phyloP scores from a whole-genome alignment of 371 early-diverging fungal genomes.

The Gilbertella persicaria region DNA sequence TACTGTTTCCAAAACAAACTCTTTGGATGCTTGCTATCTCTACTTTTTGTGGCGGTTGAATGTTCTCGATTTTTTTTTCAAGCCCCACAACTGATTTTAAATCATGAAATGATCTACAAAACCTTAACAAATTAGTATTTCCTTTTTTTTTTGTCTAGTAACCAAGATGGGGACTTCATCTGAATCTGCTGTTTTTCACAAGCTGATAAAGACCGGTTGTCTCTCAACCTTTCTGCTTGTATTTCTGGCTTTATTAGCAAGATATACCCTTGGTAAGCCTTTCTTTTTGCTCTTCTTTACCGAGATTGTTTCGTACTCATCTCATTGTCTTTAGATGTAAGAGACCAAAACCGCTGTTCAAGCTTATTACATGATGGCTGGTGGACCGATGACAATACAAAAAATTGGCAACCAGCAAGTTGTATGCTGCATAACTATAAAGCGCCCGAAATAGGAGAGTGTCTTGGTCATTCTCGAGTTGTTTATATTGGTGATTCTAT shows the following conservation, averaged over 20 bases:
- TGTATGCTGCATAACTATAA: slow-evolving; percentile 64
- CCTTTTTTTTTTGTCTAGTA: too few species aligned
- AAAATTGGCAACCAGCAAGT: slow-evolving; percentile 63
- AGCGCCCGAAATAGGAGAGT: slow-evolving; percentile 38
- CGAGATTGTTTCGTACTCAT: not conserved
- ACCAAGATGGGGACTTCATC: slow-evolving; percentile 5
- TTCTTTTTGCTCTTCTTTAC: slow-evolving; percentile 1
- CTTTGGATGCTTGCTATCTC: too few species aligned
- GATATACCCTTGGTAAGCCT: slow-evolving; percentile 1
- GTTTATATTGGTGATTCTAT: slow-evolving; percentile 74
- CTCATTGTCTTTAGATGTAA: slow-evolving; percentile 11
- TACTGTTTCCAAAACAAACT: too few species aligned
- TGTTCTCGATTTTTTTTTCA: too few species aligned
- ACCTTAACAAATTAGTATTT: too few species aligned
- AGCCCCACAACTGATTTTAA: too few species aligned
- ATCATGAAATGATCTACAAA: too few species aligned
- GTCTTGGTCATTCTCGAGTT: slow-evolving; percentile 49
- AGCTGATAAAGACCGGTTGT: slow-evolving; percentile 2
- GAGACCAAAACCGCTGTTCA: slow-evolving; percentile 45
- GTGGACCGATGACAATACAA: slow-evolving; percentile 42
- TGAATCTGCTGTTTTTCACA: not conserved
- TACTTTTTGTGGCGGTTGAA: too few species aligned
- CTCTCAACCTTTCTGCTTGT: not conserved
- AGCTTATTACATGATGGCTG: slow-evolving; percentile 53
- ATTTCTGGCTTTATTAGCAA: slow-evolving; percentile 3